These are phyloP conservation scores for Raffaelea arxii DNA, from an alignment of 2,329 filamentous ascomycete species.

Conservation along the genomic window DNA sequence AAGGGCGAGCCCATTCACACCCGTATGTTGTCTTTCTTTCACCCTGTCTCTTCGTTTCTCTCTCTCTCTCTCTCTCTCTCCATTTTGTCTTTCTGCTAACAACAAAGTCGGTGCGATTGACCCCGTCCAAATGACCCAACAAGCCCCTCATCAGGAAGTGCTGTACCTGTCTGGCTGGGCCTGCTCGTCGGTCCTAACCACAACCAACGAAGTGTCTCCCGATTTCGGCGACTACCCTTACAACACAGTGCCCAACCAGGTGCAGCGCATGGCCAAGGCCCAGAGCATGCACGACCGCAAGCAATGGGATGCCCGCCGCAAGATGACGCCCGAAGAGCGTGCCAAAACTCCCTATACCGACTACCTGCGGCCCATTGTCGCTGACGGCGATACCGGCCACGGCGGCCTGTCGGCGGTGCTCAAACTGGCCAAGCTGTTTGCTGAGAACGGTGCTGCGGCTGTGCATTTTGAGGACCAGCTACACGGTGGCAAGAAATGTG, in stretches of 20 bases:
- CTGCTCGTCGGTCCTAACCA: conserved; percentile 84
- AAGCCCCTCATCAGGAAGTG: conserved; percentile 90
- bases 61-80: not conserved
- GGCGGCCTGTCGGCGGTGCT: conserved; percentile 87
- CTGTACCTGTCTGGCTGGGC: conserved; percentile 97
- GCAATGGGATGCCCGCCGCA: conserved; percentile 78
- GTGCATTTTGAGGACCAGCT: conserved; percentile 98
- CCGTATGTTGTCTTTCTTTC: conserved; percentile 42
- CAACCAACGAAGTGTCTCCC: conserved; percentile 92
- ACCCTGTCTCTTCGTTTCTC: not conserved
- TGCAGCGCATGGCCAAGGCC: conserved; percentile 90
- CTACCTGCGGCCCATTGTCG: conserved; percentile 89
- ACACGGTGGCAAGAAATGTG: conserved; percentile 97
- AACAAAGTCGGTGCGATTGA: conserved; percentile 99
- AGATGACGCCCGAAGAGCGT: conserved; percentile 64
- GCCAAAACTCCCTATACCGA: conserved; percentile 73
- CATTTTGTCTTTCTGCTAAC: too few relatives aligned
- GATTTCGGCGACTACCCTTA: conserved; percentile 99
- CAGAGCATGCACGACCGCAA: conserved; percentile 96
- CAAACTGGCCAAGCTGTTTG: conserved; percentile 94
- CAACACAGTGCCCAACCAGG: conserved; percentile 97
- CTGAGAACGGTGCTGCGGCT: conserved; percentile 89
- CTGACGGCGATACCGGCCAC: conserved; percentile 93
- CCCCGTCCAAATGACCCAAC: conserved; percentile 98
- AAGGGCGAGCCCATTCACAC: conserved; percentile 88